Percentiles rank a stretch among this genome's conserved stretches.
Evolutionary conservation across 345 rosid species (phyloP).

Genomic region (Combretum micranthum): DNA sequence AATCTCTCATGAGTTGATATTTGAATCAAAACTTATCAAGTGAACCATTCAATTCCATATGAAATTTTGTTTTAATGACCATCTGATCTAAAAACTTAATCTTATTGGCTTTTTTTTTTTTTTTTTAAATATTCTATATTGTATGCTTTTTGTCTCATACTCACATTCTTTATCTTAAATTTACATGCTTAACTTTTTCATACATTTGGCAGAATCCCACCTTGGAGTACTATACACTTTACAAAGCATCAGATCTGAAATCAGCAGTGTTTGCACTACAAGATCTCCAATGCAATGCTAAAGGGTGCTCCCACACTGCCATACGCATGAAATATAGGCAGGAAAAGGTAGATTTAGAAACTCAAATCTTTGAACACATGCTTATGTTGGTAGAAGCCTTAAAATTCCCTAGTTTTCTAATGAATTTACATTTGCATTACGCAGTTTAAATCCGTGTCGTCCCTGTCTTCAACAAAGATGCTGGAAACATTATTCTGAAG

Average conservation of each 20-base stretch:
- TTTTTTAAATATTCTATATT: too few relatives aligned
- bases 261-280: conserved; percentile 44
- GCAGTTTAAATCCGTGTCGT: conserved; percentile 79
- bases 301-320: conserved; percentile 58
- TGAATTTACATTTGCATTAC: not conserved
- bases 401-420: not conserved
- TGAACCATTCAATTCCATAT: too few relatives aligned
- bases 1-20: conserved; percentile 2
- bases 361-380: too few relatives aligned
- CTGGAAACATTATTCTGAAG: conserved; percentile 56
- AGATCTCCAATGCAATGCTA: conserved; percentile 59
- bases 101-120: too few relatives aligned
- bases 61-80: too few relatives aligned
- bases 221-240: conserved; percentile 67
- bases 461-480: conserved; percentile 47
- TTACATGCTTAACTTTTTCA: conserved; percentile 5
- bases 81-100: too few relatives aligned
- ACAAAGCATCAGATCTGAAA: conserved; percentile 58
- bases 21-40: too few relatives aligned
- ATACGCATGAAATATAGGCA: conserved; percentile 65
- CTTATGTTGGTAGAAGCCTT: not conserved
- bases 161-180: not conserved
- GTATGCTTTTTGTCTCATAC: too few relatives aligned
- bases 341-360: conserved; percentile 38
- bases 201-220: conserved; percentile 55